A percentile compares a stretch with the other conserved stretches of the same genome.
phyloP scores from a whole-genome alignment of 441 rosid genomes.

The Erodium trifolium region DNA sequence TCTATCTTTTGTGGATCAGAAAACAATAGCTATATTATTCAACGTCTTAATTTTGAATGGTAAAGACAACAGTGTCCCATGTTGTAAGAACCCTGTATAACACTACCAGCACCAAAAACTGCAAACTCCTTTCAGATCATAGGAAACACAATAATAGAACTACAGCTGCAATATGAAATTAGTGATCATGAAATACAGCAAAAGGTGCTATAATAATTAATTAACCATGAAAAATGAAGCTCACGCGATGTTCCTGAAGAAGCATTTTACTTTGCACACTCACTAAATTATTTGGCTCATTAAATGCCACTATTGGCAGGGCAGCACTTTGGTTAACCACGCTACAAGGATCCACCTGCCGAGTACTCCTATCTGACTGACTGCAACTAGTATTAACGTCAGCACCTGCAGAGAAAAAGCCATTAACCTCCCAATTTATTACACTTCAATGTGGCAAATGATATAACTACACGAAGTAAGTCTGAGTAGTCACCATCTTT shows the following conservation, averaged over 20 bases:
- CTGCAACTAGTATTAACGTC: constrained; percentile 27
- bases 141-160: neutral
- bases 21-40: constrained; percentile 13
- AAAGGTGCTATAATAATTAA: neutral
- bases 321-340: constrained; percentile 27
- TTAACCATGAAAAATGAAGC: constrained; percentile 3
- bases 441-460: constrained; percentile 4
- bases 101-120: neutral
- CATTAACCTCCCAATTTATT: neutral
- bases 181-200: neutral
- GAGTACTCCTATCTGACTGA: constrained; percentile 31
- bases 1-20: neutral
- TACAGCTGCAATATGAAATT: neutral
- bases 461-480: neutral
- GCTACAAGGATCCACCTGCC: constrained; percentile 31
- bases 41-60: neutral
- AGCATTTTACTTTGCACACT: constrained; percentile 22
- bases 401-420: constrained; percentile 40
- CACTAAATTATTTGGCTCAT: constrained; percentile 33
- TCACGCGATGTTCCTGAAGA: constrained; percentile 5
- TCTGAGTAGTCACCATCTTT: constrained; percentile 26
- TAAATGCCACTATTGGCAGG: constrained; percentile 25
- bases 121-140: neutral
- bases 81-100: constrained; percentile 1
- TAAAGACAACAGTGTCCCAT: neutral